Percentiles rank a stretch among this genome's conserved stretches.
These are phyloP conservation scores for Herpetospermum pedunculosum DNA, from an alignment of 306 rosid species.

Conservation along the genomic window DNA sequence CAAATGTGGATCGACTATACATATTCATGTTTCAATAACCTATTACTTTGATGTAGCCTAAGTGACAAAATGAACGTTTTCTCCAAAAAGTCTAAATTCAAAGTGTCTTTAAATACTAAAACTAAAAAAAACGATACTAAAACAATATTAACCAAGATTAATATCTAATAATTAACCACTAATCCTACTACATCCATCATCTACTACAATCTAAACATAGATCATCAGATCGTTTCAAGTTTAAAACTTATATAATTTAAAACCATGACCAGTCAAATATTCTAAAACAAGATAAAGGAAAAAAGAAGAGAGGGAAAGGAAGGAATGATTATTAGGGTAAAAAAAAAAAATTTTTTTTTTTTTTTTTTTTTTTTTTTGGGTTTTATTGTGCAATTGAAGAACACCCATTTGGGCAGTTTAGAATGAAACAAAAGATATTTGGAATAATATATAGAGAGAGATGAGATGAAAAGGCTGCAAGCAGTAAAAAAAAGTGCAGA, in stretches of 20 bases:
- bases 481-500: too few species aligned
- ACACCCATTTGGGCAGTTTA: background rate
- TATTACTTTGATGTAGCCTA: too few species aligned
- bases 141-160: too few species aligned
- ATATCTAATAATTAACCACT: too few species aligned
- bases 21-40: background rate
- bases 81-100: too few species aligned
- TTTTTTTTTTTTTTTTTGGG: background rate
- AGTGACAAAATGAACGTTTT: too few species aligned
- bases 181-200: too few species aligned
- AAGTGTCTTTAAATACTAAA: too few species aligned
- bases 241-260: background rate
- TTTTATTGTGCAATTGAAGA: background rate
- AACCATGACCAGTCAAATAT: background rate
- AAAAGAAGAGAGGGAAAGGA: background rate
- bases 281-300: background rate
- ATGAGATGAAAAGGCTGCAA: background rate
- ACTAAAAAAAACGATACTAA: too few species aligned
- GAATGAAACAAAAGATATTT: background rate
- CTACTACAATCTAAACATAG: too few species aligned
- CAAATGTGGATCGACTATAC: background rate
- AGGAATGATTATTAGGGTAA: too few species aligned
- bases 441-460: background rate
- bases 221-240: too few species aligned
- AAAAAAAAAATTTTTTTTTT: background rate